These are phyloP conservation scores for Mangifera indica DNA, from an alignment of 345 rosid genomes.

Conservation along the genomic window DNA sequence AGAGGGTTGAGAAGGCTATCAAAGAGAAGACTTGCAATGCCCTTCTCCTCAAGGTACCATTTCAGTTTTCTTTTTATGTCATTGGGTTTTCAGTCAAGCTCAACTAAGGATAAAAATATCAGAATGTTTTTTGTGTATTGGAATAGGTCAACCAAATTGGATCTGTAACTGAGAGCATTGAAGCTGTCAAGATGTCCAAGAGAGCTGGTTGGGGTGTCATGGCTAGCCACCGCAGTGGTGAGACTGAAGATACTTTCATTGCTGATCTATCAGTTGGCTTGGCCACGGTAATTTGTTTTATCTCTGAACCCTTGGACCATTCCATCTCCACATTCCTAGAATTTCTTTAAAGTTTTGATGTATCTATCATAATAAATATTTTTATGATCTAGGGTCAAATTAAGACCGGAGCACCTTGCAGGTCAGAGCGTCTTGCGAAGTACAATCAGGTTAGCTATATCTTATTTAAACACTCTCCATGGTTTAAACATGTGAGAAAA, in stretches of 20 bases:
- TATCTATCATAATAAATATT: not conserved
- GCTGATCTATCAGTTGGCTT: conserved; percentile 93
- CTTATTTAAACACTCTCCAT: not conserved
- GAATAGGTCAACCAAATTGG: conserved; percentile 96
- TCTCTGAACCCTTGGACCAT: not conserved
- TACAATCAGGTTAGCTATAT: conserved; percentile 68
- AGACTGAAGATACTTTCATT: conserved; percentile 95
- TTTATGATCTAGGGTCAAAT: conserved; percentile 71
- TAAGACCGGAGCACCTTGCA: conserved; percentile 97
- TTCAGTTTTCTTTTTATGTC: not conserved
- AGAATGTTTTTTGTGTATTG: not conserved
- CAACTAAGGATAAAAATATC: not conserved
- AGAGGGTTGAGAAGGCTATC: conserved; percentile 95
- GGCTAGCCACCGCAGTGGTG: conserved; percentile 99
- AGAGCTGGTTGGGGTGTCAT: conserved; percentile 98
- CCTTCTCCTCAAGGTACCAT: conserved; percentile 80
- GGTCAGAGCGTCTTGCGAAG: conserved; percentile 96
- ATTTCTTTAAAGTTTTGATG: not conserved
- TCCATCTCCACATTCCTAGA: not conserved
- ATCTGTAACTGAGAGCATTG: conserved; percentile 93
- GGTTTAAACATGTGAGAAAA: not conserved
- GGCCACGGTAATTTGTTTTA: conserved; percentile 58
- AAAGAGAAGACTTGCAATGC: conserved; percentile 87
- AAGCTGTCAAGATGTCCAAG: conserved; percentile 97
- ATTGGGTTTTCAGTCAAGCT: conserved; percentile 4